Evolutionary conservation across 345 rosid species (phyloP).

Genomic region (Isatis tinctoria): DNA sequence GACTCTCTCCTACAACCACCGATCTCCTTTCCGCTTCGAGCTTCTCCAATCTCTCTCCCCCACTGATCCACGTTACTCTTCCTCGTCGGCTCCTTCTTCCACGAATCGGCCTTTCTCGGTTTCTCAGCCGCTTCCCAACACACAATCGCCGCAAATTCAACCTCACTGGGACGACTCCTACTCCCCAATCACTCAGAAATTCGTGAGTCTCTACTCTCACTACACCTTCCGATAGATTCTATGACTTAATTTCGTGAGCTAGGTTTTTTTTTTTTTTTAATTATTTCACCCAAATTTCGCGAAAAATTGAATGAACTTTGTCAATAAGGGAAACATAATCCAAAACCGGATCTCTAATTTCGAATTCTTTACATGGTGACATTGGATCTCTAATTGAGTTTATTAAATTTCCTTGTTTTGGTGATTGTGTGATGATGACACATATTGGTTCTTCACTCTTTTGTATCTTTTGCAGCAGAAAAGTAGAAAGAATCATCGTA

Average conservation of each 20-base stretch:
- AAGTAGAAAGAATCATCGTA: conserved; percentile 29
- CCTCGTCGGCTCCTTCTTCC: conserved; percentile 3
- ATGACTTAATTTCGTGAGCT: background rate
- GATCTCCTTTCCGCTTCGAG: conserved; percentile 41
- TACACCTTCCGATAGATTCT: background rate
- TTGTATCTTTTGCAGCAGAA: conserved; percentile 38
- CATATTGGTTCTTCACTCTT: background rate
- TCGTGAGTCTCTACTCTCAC: conserved; percentile 26
- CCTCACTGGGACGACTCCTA: conserved; percentile 28
- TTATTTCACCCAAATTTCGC: background rate
- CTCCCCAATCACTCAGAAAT: conserved; percentile 35
- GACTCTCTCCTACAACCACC: conserved; percentile 22
- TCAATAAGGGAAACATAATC: conserved; percentile 9
- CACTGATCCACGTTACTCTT: conserved; percentile 22
- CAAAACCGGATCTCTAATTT: conserved; percentile 1
- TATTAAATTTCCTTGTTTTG: background rate
- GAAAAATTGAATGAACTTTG: conserved; percentile 17
- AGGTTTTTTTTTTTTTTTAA: background rate
- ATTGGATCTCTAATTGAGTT: background rate
- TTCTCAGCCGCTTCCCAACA: conserved; percentile 22
- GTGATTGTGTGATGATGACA: background rate
- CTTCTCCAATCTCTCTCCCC: conserved; percentile 34
- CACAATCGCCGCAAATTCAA: conserved; percentile 8
- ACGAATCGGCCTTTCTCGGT: conserved; percentile 17
- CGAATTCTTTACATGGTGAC: background rate